Evolutionary conservation across 179 eudicot species (phyloP).

Genomic region (Carnegiea gigantea): DNA sequence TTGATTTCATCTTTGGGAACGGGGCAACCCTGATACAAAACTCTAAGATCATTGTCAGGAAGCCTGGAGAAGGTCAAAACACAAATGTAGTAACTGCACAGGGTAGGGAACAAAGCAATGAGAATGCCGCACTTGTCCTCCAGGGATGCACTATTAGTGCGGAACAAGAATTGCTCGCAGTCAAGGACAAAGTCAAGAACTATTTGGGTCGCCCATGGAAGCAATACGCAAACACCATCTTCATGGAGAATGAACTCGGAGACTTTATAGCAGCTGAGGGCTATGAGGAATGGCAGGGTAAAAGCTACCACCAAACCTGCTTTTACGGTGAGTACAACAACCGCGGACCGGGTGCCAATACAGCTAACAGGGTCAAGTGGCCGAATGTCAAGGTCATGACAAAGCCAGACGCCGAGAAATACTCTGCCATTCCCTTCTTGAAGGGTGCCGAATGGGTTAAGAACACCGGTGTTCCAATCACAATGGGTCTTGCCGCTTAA

Average conservation of each 20-base stretch:
- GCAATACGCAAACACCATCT: slow-evolving; percentile 30
- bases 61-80: slow-evolving; percentile 19
- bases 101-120: slow-evolving; percentile 35
- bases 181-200: slow-evolving; percentile 17
- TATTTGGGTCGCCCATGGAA: slow-evolving; percentile 55
- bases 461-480: background rate
- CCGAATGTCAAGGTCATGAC: slow-evolving; percentile 23
- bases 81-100: slow-evolving; percentile 42
- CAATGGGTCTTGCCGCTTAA: background rate
- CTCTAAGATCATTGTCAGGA: slow-evolving; percentile 25
- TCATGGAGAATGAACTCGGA: slow-evolving; percentile 38
- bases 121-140: slow-evolving; percentile 38
- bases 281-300: slow-evolving; percentile 30
- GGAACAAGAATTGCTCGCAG: slow-evolving; percentile 8
- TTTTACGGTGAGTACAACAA: slow-evolving; percentile 38
- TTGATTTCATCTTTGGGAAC: slow-evolving; percentile 47
- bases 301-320: slow-evolving; percentile 12
- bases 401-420: slow-evolving; percentile 23
- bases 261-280: slow-evolving; percentile 44
- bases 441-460: background rate
- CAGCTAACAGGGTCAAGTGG: slow-evolving; percentile 35
- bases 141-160: slow-evolving; percentile 34
- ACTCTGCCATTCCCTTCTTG: background rate
- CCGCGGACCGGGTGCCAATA: slow-evolving; percentile 40
- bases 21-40: slow-evolving; percentile 43